Evolutionary conservation across 176 grass and related monocot species (phyloP).

Genomic region (Eragrostis nindensis): DNA sequence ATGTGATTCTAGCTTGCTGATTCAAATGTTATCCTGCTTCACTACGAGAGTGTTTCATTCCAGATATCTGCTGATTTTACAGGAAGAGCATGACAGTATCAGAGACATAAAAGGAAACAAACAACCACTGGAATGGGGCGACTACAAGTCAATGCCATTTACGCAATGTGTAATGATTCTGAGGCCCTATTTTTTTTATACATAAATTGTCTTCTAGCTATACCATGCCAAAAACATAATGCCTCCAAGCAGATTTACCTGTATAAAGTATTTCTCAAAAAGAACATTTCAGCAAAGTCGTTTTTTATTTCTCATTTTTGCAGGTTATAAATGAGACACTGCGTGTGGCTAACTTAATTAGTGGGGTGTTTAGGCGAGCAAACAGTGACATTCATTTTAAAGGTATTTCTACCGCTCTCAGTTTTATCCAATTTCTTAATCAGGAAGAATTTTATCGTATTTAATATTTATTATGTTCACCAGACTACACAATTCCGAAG

Average conservation of each 20-base stretch:
- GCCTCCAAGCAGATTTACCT: not conserved
- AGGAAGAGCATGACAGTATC: conserved; percentile 90
- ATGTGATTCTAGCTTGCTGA: not conserved
- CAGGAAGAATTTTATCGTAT: not conserved
- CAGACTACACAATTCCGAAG: conserved; percentile 91
- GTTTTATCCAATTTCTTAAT: not conserved
- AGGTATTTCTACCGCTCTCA: conserved; percentile 43
- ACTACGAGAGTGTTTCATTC: not conserved
- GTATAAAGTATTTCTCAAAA: not conserved
- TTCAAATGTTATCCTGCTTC: conserved; percentile 12
- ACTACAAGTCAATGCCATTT: conserved; percentile 99
- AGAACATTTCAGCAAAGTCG: not conserved
- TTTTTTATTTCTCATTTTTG: not conserved
- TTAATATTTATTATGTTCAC: conserved; percentile 13
- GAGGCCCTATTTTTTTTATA: not conserved
- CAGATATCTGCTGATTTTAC: conserved; percentile 38
- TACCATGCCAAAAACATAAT: not conserved
- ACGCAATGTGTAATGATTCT: conserved; percentile 81
- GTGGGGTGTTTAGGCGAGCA: conserved; percentile 91
- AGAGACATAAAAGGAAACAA: conserved; percentile 54
- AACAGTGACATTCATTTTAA: conserved; percentile 85
- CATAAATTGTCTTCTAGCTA: not conserved
- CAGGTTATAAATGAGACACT: conserved; percentile 98
- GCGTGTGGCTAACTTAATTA: conserved; percentile 90
- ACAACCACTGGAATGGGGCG: conserved; percentile 61